Conservation (phyloP, 306 rosid genomes). For the Quillaja saponaria region DNA sequence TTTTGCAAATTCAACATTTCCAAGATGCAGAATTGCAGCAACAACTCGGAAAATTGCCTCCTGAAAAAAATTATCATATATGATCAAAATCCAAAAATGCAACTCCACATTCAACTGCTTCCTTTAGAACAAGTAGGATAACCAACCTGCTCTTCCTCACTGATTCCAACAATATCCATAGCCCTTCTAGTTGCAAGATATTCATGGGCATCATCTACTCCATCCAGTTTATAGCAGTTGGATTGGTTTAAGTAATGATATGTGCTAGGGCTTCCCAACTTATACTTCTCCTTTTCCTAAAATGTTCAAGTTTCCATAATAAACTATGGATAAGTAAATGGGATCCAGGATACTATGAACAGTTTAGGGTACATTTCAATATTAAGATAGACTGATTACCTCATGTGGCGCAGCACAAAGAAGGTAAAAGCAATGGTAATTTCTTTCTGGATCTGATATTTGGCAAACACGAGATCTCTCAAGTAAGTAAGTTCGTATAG, state of each 20-base stretch:
- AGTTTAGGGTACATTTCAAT: conserved; percentile 23
- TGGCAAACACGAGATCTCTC: conserved; percentile 99
- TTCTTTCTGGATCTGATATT: conserved; percentile 95
- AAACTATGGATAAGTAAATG: conserved; percentile 14
- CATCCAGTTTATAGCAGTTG: conserved; percentile 77
- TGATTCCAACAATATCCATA: conserved; percentile 98
- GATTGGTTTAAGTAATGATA: conserved; percentile 98
- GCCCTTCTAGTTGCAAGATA: conserved; percentile 98
- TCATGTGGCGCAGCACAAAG: conserved; percentile 96
- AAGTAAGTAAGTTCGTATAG: conserved; percentile 88
- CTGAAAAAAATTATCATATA: conserved; percentile 51
- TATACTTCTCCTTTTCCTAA: conserved; percentile 83
- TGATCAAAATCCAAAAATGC: conserved; percentile 23
- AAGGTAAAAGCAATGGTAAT: conserved; percentile 98
- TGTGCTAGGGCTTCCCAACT: conserved; percentile 76
- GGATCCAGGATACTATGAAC: conserved; percentile 2
- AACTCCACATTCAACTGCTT: conserved; percentile 8
- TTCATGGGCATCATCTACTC: conserved; percentile 86
- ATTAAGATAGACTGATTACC: conserved; percentile 51
- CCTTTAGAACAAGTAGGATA: conserved; percentile 27
- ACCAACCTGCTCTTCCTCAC: conserved; percentile 90
- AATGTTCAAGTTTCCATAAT: conserved; percentile 22
- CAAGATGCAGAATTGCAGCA: conserved; percentile 96
- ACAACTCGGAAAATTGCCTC: conserved; percentile 94
- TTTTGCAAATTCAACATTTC: conserved; percentile 91